These are phyloP conservation scores for Mentha longifolia DNA, from an alignment of 257 asterid genomes.

Conservation along the genomic window DNA sequence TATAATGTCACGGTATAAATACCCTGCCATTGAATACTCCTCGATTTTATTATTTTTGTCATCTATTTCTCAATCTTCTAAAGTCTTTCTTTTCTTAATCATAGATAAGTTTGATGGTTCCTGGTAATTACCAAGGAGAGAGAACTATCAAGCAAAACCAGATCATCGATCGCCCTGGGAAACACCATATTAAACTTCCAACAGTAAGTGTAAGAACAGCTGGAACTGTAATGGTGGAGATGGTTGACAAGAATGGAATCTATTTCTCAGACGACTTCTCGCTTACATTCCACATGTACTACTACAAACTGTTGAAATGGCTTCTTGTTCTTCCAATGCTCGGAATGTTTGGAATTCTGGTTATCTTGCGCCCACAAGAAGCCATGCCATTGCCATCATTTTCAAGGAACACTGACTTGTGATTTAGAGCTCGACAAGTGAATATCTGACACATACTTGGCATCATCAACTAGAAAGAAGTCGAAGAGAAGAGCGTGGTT, in stretches of 20 bases:
- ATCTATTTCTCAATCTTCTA: slow-evolving; percentile 18
- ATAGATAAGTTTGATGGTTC: slow-evolving; percentile 93
- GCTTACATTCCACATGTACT: slow-evolving; percentile 88
- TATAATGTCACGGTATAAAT: slow-evolving; percentile 86
- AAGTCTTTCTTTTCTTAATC: slow-evolving; percentile 17
- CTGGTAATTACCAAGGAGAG: slow-evolving; percentile 98
- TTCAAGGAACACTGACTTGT: slow-evolving; percentile 88
- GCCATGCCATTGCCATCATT: slow-evolving; percentile 96
- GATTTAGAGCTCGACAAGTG: slow-evolving; percentile 35
- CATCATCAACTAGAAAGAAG: slow-evolving; percentile 19
- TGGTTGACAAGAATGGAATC: slow-evolving; percentile 92
- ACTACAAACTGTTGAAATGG: slow-evolving; percentile 92
- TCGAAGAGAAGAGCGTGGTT: slow-evolving; percentile 1
- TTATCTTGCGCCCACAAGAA: slow-evolving; percentile 91
- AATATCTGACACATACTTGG: slow-evolving; percentile 24
- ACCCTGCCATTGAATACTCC: not conserved
- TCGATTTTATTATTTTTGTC: slow-evolving; percentile 2
- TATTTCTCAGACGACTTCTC: slow-evolving; percentile 91
- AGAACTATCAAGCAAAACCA: slow-evolving; percentile 79
- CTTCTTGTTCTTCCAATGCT: slow-evolving; percentile 96
- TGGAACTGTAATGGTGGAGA: slow-evolving; percentile 92
- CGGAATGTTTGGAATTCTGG: slow-evolving; percentile 90
- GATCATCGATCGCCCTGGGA: slow-evolving; percentile 64
- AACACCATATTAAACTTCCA: slow-evolving; percentile 75
- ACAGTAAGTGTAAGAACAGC: slow-evolving; percentile 87